Evolutionary conservation across 129 eudicot genomes (phyloP), one percentile per base, ranked within the genome.

Genomic region (Deinandra increscens): DNA sequence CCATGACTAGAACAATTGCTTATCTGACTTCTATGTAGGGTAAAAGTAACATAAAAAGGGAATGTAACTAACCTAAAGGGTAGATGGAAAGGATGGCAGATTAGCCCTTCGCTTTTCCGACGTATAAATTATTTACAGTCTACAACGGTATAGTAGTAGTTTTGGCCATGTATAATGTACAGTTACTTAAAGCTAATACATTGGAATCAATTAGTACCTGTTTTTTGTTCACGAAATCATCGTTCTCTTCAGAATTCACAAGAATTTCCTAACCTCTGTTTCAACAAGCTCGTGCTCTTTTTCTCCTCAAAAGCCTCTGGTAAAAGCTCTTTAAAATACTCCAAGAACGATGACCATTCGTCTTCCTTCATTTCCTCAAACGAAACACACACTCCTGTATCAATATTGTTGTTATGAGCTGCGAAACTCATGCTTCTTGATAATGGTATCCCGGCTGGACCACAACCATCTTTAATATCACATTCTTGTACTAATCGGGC

Each of bases 181-280:
- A 64, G 55, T 69, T 65, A 73, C 82, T 76, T 66, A 20, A 49
- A 75, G 64, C 69, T 64, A 75, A 67, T 37, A 48, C 18, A 23
- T 60, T 20, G 74, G 19, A 54, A 75, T 76, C 61, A 45, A 22
- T 60, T 67, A 70, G 81, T 74, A 69, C 63, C 64, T 56, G 71
- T 68, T 22, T 64, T 79, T 73, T 60, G 71, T 76, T 68, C 70
- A 54, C 62, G 84, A 73, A 67, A 50, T 70, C 68, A 45, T n/a
- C 15, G 9, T 67, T 83, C 70, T 66, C 78, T 66, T 85, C 79
- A 86, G 82, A 89, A 86, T 61, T 89, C 84, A 75, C 96, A 93
- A 70, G 98, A 90, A 80, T 79, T 70, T 81, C 95, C 95, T 78
- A 93, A 74, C 79, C 91, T 86, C 81, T 82, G 91, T 76, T 79